Conservation (phyloP, 2,329 filamentous ascomycete genomes). For the Kalaharituber pfeilii region DNA sequence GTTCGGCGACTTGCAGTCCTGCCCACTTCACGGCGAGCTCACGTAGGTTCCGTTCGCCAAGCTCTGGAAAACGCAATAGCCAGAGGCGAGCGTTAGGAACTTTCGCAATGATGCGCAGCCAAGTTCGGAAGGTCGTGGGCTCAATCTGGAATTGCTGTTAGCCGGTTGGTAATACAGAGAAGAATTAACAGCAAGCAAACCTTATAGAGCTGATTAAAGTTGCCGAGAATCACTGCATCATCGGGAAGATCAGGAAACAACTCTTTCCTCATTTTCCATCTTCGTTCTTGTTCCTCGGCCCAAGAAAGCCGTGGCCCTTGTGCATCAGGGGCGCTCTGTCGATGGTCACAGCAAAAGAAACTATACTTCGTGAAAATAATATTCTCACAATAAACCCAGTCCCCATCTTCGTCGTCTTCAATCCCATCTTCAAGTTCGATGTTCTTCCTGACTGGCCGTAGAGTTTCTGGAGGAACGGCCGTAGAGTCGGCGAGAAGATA, state of each 20-base stretch:
- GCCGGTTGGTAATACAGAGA: neutral
- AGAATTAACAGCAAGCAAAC: slow-evolving; percentile 33
- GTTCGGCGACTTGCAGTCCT: slow-evolving; percentile 62
- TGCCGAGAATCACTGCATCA: slow-evolving; percentile 77
- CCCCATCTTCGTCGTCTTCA: slow-evolving; percentile 48
- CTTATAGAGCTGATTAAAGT: slow-evolving; percentile 99
- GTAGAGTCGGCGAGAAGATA: slow-evolving; percentile 84
- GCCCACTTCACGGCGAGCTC: slow-evolving; percentile 72
- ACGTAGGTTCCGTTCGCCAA: slow-evolving; percentile 71
- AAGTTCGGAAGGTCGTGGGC: slow-evolving; percentile 85
- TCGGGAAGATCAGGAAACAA: slow-evolving; percentile 71
- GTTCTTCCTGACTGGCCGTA: slow-evolving; percentile 64
- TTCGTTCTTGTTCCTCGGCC: slow-evolving; percentile 61
- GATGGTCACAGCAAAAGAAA: slow-evolving; percentile 96
- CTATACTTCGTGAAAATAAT: slow-evolving; percentile 88
- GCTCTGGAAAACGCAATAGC: slow-evolving; percentile 90
- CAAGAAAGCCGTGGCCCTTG: slow-evolving; percentile 52
- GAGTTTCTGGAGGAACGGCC: slow-evolving; percentile 63
- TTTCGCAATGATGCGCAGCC: slow-evolving; percentile 74
- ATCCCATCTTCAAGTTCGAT: slow-evolving; percentile 48
- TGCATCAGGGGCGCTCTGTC: slow-evolving; percentile 66
- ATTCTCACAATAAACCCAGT: slow-evolving; percentile 94
- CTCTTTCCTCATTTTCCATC: slow-evolving; percentile 87
- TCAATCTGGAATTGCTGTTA: slow-evolving; percentile 69
- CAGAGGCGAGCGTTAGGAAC: slow-evolving; percentile 82